Evolutionary conservation across 805 yeast species (phyloP).

Genomic region (Isabelozyma pseudorhagii): DNA sequence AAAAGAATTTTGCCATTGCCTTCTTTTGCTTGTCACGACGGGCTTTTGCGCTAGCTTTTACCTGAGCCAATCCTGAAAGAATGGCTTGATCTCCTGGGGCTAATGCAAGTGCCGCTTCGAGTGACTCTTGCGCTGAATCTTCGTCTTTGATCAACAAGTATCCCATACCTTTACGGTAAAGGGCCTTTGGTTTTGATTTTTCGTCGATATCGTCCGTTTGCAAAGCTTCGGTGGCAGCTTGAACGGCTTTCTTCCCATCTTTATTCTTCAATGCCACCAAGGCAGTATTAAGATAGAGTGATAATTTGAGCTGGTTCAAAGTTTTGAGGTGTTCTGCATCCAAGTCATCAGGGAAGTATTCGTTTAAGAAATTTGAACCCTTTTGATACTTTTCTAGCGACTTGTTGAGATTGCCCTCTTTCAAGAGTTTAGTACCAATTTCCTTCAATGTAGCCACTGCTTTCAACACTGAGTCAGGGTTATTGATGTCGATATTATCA

Average conservation of each 20-base stretch:
- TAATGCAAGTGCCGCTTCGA: constrained; percentile 60
- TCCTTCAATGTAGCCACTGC: constrained; percentile 68
- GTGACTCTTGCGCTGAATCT: constrained; percentile 64
- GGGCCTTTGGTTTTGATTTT: constrained; percentile 77
- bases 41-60: constrained; percentile 49
- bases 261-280: constrained; percentile 66
- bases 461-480: constrained; percentile 63
- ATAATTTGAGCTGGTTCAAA: constrained; percentile 53
- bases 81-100: constrained; percentile 76
- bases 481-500: constrained; percentile 53
- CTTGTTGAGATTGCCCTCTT: constrained; percentile 52
- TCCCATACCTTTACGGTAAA: constrained; percentile 82
- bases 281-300: constrained; percentile 70
- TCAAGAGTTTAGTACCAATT: constrained; percentile 75
- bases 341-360: constrained; percentile 71
- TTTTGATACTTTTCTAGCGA: constrained; percentile 72
- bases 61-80: constrained; percentile 57
- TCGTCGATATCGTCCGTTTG: constrained; percentile 58
- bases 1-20: constrained; percentile 70
- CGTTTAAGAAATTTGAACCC: constrained; percentile 65
- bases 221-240: constrained; percentile 64
- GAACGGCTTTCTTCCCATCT: constrained; percentile 51
- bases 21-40: constrained; percentile 67
- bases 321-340: constrained; percentile 49
- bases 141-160: constrained; percentile 60